Evolutionary conservation across 805 yeast genomes (phyloP).

Genomic region (Candida tammaniensis): DNA sequence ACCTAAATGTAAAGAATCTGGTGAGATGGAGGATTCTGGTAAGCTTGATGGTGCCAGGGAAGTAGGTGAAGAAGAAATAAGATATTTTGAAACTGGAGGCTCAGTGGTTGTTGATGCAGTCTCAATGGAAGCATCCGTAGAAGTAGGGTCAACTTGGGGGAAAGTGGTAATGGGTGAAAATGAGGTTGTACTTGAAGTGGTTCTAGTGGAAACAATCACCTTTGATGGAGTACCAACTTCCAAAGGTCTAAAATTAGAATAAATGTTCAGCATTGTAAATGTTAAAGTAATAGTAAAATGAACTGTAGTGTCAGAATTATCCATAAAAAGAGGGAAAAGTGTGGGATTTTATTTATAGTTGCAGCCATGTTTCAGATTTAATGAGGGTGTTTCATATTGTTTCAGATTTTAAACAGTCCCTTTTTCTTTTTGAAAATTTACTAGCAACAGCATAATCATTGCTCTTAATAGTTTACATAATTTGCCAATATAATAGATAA

Average conservation of each 20-base stretch:
- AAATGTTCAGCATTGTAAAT: constrained; percentile 4
- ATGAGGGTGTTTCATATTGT: constrained; percentile 1
- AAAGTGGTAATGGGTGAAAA: background rate
- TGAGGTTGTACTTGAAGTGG: constrained; percentile 4
- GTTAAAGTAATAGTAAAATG: constrained; percentile 11
- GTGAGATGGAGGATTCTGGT: no score
- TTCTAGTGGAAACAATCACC: constrained; percentile 3
- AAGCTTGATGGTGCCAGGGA: background rate
- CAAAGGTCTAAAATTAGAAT: constrained; percentile 5
- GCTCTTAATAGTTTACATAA: no score
- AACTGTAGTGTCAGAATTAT: constrained; percentile 7
- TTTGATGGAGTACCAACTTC: constrained; percentile 5
- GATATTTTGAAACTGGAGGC: background rate
- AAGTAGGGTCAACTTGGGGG: background rate
- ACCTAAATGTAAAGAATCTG: background rate
- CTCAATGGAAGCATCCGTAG: background rate
- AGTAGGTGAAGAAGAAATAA: constrained; percentile 1
- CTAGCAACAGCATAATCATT: no score
- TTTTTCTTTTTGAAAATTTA: no score
- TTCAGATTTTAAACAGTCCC: constrained; percentile 7
- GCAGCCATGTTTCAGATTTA: constrained; percentile 5
- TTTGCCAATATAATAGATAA: no score
- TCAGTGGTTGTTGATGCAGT: background rate
- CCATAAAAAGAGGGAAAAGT: background rate
- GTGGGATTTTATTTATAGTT: constrained; percentile 2